phyloP scores from a whole-genome alignment of 805 yeast species.

The Lachancea quebecensis region DNA sequence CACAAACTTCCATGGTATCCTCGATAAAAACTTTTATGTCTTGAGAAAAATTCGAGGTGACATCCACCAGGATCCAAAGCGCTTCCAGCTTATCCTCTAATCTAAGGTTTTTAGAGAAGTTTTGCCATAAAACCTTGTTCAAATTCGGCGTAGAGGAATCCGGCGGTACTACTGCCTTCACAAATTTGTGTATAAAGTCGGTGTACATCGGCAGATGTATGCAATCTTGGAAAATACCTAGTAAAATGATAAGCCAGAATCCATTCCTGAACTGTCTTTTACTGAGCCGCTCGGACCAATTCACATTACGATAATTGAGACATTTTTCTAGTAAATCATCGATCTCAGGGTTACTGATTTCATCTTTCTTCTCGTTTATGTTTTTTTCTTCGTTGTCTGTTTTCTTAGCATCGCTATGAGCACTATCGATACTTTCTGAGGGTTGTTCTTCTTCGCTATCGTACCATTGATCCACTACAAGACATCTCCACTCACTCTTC shows the following conservation, averaged over 20 bases:
- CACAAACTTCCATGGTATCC: constrained; percentile 28
- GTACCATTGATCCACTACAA: constrained; percentile 29
- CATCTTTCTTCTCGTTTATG: constrained; percentile 18
- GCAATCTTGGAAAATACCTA: constrained; percentile 54
- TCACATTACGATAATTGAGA: constrained; percentile 48
- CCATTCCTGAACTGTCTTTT: constrained; percentile 76
- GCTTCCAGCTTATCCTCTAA: constrained; percentile 48
- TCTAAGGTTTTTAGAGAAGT: constrained; percentile 49
- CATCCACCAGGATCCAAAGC: constrained; percentile 55
- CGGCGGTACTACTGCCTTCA: constrained; percentile 45
- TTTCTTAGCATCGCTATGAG: no score
- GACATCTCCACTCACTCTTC: constrained; percentile 28
- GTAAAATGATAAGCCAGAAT: constrained; percentile 70
- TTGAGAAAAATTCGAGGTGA: constrained; percentile 36
- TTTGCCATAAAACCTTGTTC: constrained; percentile 37
- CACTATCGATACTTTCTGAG: constrained; percentile 7
- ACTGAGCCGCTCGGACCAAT: constrained; percentile 76
- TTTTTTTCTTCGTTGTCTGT: constrained; percentile 12
- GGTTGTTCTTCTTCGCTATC: constrained; percentile 14
- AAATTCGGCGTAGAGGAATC: constrained; percentile 23
- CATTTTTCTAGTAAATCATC: constrained; percentile 28
- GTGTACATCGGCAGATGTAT: constrained; percentile 25
- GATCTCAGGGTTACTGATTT: constrained; percentile 3
- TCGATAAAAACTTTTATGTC: constrained; percentile 29
- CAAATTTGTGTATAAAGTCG: constrained; percentile 41